These are phyloP conservation scores for Nymphaea thermarum DNA, from an alignment of 164 flowering plant species.

Conservation along the genomic window DNA sequence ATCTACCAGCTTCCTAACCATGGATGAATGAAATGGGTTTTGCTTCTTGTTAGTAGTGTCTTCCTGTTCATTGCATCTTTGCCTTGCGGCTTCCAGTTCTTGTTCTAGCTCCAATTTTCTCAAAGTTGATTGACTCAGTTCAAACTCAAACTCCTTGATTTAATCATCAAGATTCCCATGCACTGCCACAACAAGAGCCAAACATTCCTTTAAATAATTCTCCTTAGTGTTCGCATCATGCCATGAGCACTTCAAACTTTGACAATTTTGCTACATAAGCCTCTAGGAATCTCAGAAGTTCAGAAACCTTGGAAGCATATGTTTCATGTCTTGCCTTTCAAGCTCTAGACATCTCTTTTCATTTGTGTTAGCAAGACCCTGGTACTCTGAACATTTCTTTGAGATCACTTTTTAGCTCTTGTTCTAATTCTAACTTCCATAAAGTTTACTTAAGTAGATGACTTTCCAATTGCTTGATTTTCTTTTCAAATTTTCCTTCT, in stretches of 20 bases:
- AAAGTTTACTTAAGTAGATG: neutral
- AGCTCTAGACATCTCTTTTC: slow-evolving; percentile 55
- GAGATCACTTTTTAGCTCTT: slow-evolving; percentile 40
- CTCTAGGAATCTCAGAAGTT: slow-evolving; percentile 53
- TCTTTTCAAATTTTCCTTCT: neutral
- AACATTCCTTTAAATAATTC: slow-evolving; percentile 31
- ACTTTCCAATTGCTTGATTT: neutral
- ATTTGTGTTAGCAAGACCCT: slow-evolving; percentile 13
- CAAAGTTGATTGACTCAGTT: neutral
- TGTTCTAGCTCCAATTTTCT: neutral
- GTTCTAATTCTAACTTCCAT: slow-evolving; percentile 71
- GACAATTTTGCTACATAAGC: slow-evolving; percentile 36
- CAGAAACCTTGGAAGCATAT: slow-evolving; percentile 31
- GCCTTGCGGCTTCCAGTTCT: neutral
- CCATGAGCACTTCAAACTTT: slow-evolving; percentile 47
- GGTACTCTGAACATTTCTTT: slow-evolving; percentile 26
- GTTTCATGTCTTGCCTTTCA: slow-evolving; percentile 37
- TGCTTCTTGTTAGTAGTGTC: no score
- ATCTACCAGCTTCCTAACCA: no score
- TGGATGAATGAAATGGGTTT: no score
- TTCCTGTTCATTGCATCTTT: no score
- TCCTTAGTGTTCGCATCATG: slow-evolving; percentile 49
- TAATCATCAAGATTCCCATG: slow-evolving; percentile 7
- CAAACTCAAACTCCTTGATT: neutral
- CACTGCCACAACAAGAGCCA: neutral